These are phyloP conservation scores for Neurospora sp. DNA, from an alignment of 495 filamentous ascomycete species.

Conservation along the genomic window DNA sequence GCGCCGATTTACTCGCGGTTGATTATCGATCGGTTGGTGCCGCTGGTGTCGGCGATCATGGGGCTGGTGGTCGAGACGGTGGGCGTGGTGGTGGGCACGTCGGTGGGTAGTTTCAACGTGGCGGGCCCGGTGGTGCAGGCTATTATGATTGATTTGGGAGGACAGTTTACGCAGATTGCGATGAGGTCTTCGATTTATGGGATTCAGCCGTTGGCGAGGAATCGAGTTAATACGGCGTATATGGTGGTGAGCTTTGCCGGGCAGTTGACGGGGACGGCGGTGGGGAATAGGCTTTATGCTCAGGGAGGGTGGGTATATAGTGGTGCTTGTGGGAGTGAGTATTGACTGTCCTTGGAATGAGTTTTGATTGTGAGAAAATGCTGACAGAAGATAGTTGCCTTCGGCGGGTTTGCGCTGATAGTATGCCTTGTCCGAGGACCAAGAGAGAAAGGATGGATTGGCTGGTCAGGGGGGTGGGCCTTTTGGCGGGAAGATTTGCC, in stretches of 20 bases:
- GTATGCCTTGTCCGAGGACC: conserved; percentile 53
- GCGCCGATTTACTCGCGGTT: conserved; percentile 59
- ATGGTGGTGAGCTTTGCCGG: conserved; percentile 69
- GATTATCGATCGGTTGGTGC: conserved; percentile 59
- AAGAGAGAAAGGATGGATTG: conserved; percentile 60
- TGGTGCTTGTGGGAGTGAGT: conserved; percentile 48
- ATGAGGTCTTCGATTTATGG: conserved; percentile 63
- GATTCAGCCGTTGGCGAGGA: conserved; percentile 61
- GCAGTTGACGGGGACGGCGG: conserved; percentile 65
- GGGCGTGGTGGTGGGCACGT: conserved; percentile 62
- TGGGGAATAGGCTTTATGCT: conserved; percentile 62
- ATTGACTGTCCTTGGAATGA: background rate
- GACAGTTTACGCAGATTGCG: conserved; percentile 66
- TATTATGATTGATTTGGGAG: conserved; percentile 59
- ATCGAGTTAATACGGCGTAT: conserved; percentile 73
- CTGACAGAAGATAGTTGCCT: conserved; percentile 34
- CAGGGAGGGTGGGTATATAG: conserved; percentile 59
- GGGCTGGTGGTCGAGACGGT: conserved; percentile 46
- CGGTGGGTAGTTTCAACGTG: conserved; percentile 51
- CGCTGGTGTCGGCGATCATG: conserved; percentile 56
- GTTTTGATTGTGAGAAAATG: background rate
- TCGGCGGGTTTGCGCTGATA: conserved; percentile 49
- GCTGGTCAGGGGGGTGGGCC: conserved; percentile 62
- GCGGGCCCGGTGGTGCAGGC: conserved; percentile 71
- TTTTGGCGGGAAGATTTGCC: conserved; percentile 29